Conservation (phyloP, 2,329 filamentous ascomycete species). For the Apiospora saccharicola region DNA sequence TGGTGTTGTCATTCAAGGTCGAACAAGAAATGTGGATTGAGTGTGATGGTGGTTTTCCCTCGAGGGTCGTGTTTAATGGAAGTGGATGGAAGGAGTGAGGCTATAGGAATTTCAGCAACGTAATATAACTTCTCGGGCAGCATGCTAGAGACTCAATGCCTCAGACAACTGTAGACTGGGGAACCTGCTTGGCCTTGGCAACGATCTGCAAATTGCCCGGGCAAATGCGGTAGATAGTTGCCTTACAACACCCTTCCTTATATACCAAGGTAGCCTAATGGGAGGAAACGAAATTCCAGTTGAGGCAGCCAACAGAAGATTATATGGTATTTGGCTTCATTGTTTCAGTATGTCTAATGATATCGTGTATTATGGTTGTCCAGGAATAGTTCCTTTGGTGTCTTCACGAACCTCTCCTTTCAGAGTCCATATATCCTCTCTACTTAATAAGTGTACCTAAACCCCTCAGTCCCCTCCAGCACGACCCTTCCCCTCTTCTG, state of each 20-base stretch:
- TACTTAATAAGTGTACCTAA: slow-evolving; percentile 37
- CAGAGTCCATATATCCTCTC: neutral
- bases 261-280: neutral
- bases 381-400: neutral
- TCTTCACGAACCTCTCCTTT: neutral
- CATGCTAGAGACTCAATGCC: neutral
- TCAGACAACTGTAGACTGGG: neutral
- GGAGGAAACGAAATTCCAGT: neutral
- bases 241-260: neutral
- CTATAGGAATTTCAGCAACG: neutral
- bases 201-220: neutral
- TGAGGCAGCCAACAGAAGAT: neutral
- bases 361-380: neutral
- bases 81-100: neutral
- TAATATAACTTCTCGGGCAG: neutral
- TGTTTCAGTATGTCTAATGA: neutral
- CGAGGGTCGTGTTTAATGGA: neutral
- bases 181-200: neutral
- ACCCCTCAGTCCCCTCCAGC: slow-evolving; percentile 55
- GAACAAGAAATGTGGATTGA: neutral
- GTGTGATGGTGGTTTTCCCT: neutral
- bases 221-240: neutral
- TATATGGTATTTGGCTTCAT: neutral
- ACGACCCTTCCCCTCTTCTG: slow-evolving; percentile 55
- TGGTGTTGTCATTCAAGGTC: neutral